Evolutionary conservation across 2,329 filamentous ascomycete species (phyloP).

Genomic region (Colletotrichum shisoi): DNA sequence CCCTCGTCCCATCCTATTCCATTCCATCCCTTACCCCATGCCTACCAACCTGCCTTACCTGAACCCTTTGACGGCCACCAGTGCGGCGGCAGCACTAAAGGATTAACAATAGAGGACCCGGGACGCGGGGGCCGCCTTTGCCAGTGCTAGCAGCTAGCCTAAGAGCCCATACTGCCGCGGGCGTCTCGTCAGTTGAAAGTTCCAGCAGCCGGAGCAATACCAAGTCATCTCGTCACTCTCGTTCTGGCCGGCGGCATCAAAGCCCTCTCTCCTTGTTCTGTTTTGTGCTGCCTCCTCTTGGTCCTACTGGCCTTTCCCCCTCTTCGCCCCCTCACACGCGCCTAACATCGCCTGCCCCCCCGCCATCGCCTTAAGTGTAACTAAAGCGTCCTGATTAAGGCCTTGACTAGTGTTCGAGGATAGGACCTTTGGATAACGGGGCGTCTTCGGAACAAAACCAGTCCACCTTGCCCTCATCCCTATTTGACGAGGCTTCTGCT

Average conservation of each 20-base stretch:
- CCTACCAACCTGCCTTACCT: constrained; percentile 17
- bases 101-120: constrained; percentile 21
- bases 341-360: constrained; percentile 23
- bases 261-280: constrained; percentile 15
- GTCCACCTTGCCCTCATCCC: constrained; percentile 24
- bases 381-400: constrained; percentile 25
- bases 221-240: neutral
- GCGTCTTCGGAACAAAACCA: constrained; percentile 38
- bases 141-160: constrained; percentile 29
- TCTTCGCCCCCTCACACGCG: neutral
- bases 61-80: constrained; percentile 30
- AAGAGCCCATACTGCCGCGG: constrained; percentile 20
- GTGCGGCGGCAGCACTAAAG: constrained; percentile 26
- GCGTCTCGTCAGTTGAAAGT: constrained; percentile 35
- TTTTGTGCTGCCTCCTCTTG: neutral
- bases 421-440: constrained; percentile 17
- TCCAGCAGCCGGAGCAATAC: constrained; percentile 3
- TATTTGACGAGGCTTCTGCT: constrained; percentile 29
- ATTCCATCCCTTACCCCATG: constrained; percentile 14
- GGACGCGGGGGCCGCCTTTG: constrained; percentile 11
- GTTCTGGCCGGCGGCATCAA: constrained; percentile 11
- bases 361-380: constrained; percentile 27
- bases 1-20: constrained; percentile 28
- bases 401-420: constrained; percentile 31
- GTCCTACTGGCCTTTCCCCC: constrained; percentile 1